phyloP scores from a whole-genome alignment of 768 basidiomycete species.

The Xerocomellus amylosporus region DNA sequence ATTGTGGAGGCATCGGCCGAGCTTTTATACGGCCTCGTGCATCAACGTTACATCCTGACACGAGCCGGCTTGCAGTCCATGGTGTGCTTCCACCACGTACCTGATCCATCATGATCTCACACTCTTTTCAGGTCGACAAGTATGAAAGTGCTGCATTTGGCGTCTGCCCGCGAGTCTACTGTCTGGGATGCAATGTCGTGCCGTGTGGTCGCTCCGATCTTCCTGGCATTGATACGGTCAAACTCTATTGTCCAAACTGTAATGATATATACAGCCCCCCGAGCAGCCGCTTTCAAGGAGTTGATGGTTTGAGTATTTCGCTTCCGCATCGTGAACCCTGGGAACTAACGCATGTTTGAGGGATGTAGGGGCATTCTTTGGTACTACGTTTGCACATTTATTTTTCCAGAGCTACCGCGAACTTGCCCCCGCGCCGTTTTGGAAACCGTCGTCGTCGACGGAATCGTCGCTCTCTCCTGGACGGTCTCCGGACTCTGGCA shows the following conservation, averaged over 20 bases:
- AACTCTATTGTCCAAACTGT: slow-evolving; percentile 97
- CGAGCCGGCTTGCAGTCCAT: slow-evolving; percentile 91
- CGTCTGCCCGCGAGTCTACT: slow-evolving; percentile 93
- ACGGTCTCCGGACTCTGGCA: slow-evolving; percentile 50
- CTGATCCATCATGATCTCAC: slow-evolving; percentile 20
- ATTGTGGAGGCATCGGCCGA: slow-evolving; percentile 98
- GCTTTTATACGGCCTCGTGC: slow-evolving; percentile 94
- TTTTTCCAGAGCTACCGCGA: slow-evolving; percentile 99
- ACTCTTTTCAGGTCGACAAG: slow-evolving; percentile 73
- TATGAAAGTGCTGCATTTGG: slow-evolving; percentile 92
- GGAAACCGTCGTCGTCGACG: slow-evolving; percentile 63
- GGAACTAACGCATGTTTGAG: slow-evolving; percentile 17
- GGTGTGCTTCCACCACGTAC: slow-evolving; percentile 47
- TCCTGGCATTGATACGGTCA: slow-evolving; percentile 95
- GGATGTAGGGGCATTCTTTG: slow-evolving; percentile 90
- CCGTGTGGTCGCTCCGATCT: slow-evolving; percentile 95
- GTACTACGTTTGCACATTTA: slow-evolving; percentile 96
- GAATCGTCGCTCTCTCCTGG: slow-evolving; percentile 53
- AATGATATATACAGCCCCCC: slow-evolving; percentile 96
- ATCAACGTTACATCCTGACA: slow-evolving; percentile 96
- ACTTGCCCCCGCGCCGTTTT: slow-evolving; percentile 91
- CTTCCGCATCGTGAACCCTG: slow-evolving; percentile 6
- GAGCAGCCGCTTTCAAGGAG: slow-evolving; percentile 90
- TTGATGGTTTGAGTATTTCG: slow-evolving; percentile 66
- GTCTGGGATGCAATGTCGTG: slow-evolving; percentile 82